Conservation (phyloP, 139 green algal species). For the Chloropicon primus region DNA sequence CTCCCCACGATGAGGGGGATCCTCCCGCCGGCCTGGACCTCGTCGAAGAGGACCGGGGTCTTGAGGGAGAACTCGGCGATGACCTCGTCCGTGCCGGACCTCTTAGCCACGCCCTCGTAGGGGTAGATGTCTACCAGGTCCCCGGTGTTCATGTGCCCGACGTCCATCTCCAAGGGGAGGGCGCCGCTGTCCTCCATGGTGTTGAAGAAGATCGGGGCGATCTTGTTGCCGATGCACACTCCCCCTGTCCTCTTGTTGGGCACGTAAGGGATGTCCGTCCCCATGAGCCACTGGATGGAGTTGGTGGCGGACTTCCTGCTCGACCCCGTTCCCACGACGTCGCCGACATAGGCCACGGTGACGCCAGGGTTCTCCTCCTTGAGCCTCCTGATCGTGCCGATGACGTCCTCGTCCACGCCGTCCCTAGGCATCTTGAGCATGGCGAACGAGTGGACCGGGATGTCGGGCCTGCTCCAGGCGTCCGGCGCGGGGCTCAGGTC, state of each 20-base stretch:
- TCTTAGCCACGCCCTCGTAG: conserved; percentile 9
- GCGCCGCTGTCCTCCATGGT: conserved; percentile 16
- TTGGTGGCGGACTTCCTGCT: conserved; percentile 17
- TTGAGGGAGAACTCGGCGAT: conserved; percentile 10
- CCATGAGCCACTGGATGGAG: conserved; percentile 19
- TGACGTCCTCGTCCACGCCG: conserved; percentile 11
- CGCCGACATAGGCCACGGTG: conserved; percentile 13
- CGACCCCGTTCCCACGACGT: conserved; percentile 19
- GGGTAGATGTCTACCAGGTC: conserved; percentile 18
- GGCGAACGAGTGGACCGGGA: conserved; percentile 16
- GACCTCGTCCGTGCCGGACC: conserved; percentile 5
- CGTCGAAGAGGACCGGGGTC: conserved; percentile 15
- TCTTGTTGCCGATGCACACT: conserved; percentile 15
- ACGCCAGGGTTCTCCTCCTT: conserved; percentile 5
- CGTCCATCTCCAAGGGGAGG: conserved; percentile 16
- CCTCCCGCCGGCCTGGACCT: conserved; percentile 14
- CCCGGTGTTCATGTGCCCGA: conserved; percentile 9
- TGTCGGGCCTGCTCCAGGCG: conserved; percentile 17
- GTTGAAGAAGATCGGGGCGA: conserved; percentile 24
- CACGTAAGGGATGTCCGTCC: conserved; percentile 16
- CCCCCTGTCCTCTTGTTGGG: conserved; percentile 19
- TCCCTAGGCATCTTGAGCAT: conserved; percentile 19
- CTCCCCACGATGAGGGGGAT: conserved; percentile 17
- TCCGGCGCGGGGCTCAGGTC: conserved; percentile 16
- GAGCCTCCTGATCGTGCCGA: conserved; percentile 6